Percentiles rank a stretch among this genome's conserved stretches.
phyloP scores from a whole-genome alignment of 2,329 filamentous ascomycete species.

The Paracamarosporium sp. region DNA sequence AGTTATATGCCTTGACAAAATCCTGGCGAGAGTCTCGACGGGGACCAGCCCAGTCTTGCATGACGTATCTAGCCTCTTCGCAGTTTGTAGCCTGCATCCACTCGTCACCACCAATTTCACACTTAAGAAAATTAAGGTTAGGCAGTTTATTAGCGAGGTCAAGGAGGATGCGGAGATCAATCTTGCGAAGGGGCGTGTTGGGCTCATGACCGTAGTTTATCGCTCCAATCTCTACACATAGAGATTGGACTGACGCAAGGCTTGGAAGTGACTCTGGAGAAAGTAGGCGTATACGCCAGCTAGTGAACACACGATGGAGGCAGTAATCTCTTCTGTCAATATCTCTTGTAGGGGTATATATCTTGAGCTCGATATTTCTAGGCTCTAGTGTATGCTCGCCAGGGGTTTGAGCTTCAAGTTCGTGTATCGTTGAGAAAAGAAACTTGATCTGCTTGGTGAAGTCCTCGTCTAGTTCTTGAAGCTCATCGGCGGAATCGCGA shows the following conservation, averaged over 20 bases:
- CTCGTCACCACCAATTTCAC: neutral
- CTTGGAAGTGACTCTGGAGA: neutral
- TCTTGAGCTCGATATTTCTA: constrained; percentile 9
- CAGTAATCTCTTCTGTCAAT: neutral
- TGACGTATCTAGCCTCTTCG: neutral
- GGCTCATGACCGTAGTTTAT: neutral
- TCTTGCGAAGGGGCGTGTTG: neutral
- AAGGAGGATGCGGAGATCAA: neutral
- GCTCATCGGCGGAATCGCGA: constrained; percentile 15
- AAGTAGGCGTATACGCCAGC: constrained; percentile 6
- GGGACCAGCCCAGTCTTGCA: neutral
- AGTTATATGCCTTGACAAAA: constrained; percentile 1
- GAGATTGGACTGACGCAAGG: neutral
- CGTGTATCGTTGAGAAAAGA: neutral
- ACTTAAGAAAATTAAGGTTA: neutral
- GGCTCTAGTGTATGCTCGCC: neutral
- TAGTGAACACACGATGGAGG: neutral
- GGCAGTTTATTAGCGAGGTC: neutral
- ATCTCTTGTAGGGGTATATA: constrained; percentile 10
- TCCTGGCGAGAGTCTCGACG: constrained; percentile 5
- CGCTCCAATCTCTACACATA: neutral
- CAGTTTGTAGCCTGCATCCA: neutral
- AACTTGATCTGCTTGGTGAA: neutral
- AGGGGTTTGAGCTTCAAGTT: constrained; percentile 6
- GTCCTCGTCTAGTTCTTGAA: constrained; percentile 4